These are phyloP conservation scores for Kwoniella europaea DNA, from an alignment of 768 basidiomycete species.

Conservation along the genomic window DNA sequence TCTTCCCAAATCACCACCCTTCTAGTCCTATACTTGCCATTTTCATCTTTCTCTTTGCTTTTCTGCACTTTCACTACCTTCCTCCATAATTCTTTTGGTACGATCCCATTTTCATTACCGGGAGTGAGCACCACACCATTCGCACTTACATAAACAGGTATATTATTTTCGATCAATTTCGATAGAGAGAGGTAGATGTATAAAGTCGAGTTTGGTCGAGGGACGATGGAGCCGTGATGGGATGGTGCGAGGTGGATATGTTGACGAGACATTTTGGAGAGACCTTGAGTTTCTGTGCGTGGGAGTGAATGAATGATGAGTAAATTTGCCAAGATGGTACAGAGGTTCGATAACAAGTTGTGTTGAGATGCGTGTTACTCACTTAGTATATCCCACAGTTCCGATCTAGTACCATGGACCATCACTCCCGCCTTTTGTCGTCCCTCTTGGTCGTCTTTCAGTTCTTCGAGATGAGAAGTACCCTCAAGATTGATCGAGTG, in stretches of 20 bases:
- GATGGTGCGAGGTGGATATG: constrained; percentile 93
- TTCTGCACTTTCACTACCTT: constrained; percentile 65
- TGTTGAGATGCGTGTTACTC: constrained; percentile 18
- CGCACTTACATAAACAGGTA: constrained; percentile 72
- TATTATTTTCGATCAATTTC: constrained; percentile 56
- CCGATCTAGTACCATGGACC: constrained; percentile 55
- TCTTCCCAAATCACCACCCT: constrained; percentile 37
- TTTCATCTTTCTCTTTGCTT: constrained; percentile 4
- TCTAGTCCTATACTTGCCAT: not conserved
- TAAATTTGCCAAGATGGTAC: not conserved
- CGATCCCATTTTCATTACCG: constrained; percentile 70
- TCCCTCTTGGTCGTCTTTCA: constrained; percentile 62
- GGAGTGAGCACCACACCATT: constrained; percentile 89
- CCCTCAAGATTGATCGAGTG: constrained; percentile 53
- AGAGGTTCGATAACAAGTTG: not conserved
- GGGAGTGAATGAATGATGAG: too few species aligned
- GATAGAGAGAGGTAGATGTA: constrained; percentile 80
- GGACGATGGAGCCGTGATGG: constrained; percentile 65
- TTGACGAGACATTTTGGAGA: constrained; percentile 84
- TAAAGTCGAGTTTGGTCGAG: constrained; percentile 76
- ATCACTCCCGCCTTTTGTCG: constrained; percentile 65
- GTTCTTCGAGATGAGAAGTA: constrained; percentile 44
- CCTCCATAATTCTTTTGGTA: constrained; percentile 70
- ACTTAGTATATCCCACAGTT: constrained; percentile 53
- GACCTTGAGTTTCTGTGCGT: constrained; percentile 60